Conservation (phyloP, 83 land plant species). For the Diphasiastrum complanatum region DNA sequence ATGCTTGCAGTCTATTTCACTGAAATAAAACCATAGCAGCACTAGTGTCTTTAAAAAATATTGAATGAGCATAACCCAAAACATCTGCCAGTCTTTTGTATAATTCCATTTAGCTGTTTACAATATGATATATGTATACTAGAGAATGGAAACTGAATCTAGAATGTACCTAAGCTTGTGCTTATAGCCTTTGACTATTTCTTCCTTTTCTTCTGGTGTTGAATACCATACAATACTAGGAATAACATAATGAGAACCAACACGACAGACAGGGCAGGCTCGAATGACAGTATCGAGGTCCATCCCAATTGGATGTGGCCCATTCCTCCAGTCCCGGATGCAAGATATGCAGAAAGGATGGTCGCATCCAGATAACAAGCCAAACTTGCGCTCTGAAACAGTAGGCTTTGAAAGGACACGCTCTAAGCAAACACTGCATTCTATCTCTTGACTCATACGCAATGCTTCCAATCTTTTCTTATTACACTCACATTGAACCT, state of each 20-base stretch:
- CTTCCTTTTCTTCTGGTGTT: conserved; percentile 71
- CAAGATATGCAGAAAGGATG: conserved; percentile 97
- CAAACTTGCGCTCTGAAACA: conserved; percentile 84
- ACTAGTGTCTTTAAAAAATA: background rate
- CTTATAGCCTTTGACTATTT: conserved; percentile 81
- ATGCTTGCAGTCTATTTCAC: conserved; percentile 81
- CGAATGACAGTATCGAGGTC: conserved; percentile 77
- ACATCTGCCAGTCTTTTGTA: no score
- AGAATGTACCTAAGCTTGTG: conserved; percentile 60
- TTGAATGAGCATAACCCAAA: background rate
- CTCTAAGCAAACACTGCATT: conserved; percentile 89
- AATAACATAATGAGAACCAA: conserved; percentile 76
- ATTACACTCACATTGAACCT: conserved; percentile 52
- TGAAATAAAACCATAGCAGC: conserved; percentile 18
- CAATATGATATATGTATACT: no score
- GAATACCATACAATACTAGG: conserved; percentile 94
- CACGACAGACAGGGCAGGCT: conserved; percentile 92
- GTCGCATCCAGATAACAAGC: conserved; percentile 85
- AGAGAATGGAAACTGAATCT: background rate
- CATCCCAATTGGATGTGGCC: conserved; percentile 67
- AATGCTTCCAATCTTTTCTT: conserved; percentile 69
- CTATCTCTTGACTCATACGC: conserved; percentile 81
- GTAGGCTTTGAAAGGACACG: conserved; percentile 79
- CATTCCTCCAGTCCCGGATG: conserved; percentile 88
- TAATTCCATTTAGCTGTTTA: no score